Percentiles rank a stretch among this genome's conserved stretches.
These are phyloP conservation scores for Chlorokybus atmophyticus DNA, from an alignment of 139 green algal species.

Conservation along the genomic window DNA sequence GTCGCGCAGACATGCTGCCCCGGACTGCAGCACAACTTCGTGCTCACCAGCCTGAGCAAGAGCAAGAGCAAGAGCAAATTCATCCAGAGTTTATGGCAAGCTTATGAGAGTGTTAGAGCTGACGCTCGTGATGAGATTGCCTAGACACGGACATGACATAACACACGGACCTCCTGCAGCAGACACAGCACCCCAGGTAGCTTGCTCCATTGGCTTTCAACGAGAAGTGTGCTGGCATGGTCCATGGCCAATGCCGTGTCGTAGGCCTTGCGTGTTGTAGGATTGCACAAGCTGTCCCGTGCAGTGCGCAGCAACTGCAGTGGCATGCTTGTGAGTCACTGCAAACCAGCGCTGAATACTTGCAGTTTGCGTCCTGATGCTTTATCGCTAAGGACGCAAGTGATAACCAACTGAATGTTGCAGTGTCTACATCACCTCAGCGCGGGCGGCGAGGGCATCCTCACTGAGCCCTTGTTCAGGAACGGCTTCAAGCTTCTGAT, in stretches of 20 bases:
- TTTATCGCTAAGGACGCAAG: neutral
- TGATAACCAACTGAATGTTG: neutral
- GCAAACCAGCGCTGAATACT: neutral
- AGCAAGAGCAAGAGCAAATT: too few relatives aligned
- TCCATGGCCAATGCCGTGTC: neutral
- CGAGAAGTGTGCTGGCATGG: neutral
- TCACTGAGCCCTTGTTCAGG: too few relatives aligned
- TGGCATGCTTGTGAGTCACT: too few relatives aligned
- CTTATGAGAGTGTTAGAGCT: too few relatives aligned
- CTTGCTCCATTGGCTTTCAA: slow-evolving; percentile 3
- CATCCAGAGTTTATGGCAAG: too few relatives aligned
- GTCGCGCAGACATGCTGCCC: slow-evolving; percentile 3
- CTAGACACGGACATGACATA: too few relatives aligned
- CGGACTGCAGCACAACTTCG: slow-evolving; percentile 7
- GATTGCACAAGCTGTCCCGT: too few relatives aligned
- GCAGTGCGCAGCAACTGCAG: too few relatives aligned
- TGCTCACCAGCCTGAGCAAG: slow-evolving; percentile 13
- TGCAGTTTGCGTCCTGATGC: neutral
- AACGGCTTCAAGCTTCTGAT: too few relatives aligned
- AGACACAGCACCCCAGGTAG: slow-evolving; percentile 21
- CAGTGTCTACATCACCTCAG: neutral
- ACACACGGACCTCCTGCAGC: slow-evolving; percentile 27
- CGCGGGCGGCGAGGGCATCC: too few relatives aligned
- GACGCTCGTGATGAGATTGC: too few relatives aligned
- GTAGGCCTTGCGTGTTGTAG: neutral